Percentiles rank a stretch among this genome's conserved stretches.
These are phyloP conservation scores for Fusarium denticulatum DNA, from an alignment of 2,329 filamentous ascomycete genomes.

Conservation along the genomic window DNA sequence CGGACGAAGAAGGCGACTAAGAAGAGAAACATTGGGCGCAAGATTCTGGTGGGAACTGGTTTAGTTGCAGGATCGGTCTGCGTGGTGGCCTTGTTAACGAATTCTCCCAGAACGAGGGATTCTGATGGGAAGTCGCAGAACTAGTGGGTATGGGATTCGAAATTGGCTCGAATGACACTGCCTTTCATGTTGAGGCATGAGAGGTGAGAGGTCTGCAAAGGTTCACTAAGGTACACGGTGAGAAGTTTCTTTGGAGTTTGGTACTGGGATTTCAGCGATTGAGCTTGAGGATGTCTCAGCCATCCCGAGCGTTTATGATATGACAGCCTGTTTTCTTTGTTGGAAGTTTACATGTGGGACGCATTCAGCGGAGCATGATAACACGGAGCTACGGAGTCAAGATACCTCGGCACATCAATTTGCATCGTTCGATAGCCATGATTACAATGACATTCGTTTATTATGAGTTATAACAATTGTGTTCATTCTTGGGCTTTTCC, in stretches of 20 bases:
- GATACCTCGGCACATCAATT: conserved; percentile 29
- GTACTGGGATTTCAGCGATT: neutral
- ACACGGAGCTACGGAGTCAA: conserved; percentile 33
- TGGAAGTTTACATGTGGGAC: neutral
- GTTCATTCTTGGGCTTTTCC: conserved; percentile 6
- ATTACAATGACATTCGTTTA: conserved; percentile 19
- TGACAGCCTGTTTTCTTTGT: neutral
- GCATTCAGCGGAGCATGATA: neutral
- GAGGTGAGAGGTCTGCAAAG: neutral
- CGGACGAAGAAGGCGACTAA: conserved; percentile 44
- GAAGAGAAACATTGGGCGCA: conserved; percentile 56
- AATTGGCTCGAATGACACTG: neutral
- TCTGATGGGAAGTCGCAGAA: conserved; percentile 20
- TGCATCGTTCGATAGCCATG: conserved; percentile 11
- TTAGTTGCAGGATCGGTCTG: conserved; percentile 67
- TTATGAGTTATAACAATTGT: neutral
- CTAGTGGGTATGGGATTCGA: conserved; percentile 31
- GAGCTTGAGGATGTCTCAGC: neutral
- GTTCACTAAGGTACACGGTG: neutral
- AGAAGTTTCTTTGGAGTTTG: conserved; percentile 17
- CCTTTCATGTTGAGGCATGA: neutral
- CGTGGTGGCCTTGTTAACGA: conserved; percentile 65
- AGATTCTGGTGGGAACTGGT: conserved; percentile 62
- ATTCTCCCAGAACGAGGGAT: conserved; percentile 64
- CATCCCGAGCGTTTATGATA: neutral